Percentiles rank a stretch among this genome's conserved stretches.
Evolutionary conservation across 1,284 basidiomycete genomes (phyloP).

Genomic region (Ceratobasidium sp.): DNA sequence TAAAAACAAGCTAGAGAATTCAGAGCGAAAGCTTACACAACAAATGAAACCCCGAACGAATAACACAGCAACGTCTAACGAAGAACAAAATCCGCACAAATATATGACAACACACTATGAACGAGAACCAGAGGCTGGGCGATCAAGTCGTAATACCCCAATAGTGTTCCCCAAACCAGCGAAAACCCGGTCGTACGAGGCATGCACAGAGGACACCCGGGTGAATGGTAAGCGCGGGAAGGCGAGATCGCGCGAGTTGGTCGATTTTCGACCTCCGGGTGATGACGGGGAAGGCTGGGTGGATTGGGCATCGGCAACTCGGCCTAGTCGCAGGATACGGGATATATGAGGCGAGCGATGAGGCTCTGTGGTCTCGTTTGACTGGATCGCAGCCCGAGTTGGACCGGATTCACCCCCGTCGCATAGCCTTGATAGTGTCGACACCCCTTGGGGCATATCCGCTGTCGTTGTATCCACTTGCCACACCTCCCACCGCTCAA

Average conservation of each 20-base stretch:
- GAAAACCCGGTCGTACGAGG: slow-evolving; percentile 56
- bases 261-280: slow-evolving; percentile 44
- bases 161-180: slow-evolving; percentile 83
- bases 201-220: slow-evolving; percentile 63
- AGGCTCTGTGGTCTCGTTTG: background rate
- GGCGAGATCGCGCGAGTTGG: slow-evolving; percentile 40
- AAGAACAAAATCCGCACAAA: background rate
- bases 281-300: slow-evolving; percentile 34
- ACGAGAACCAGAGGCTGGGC: background rate
- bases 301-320: slow-evolving; percentile 37
- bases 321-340: slow-evolving; percentile 30
- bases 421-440: slow-evolving; percentile 13
- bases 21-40: slow-evolving; percentile 9
- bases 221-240: slow-evolving; percentile 76
- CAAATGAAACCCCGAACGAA: slow-evolving; percentile 3
- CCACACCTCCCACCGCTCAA: slow-evolving; percentile 84
- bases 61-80: background rate
- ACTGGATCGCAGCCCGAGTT: background rate
- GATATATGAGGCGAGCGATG: slow-evolving; percentile 34
- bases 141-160: slow-evolving; percentile 57
- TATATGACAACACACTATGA: background rate
- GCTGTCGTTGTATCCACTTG: slow-evolving; percentile 62
- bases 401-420: background rate
- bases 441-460: slow-evolving; percentile 12
- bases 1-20: background rate